Conservation (phyloP, 257 asterid genomes). For the Lithospermum erythrorhizon region DNA sequence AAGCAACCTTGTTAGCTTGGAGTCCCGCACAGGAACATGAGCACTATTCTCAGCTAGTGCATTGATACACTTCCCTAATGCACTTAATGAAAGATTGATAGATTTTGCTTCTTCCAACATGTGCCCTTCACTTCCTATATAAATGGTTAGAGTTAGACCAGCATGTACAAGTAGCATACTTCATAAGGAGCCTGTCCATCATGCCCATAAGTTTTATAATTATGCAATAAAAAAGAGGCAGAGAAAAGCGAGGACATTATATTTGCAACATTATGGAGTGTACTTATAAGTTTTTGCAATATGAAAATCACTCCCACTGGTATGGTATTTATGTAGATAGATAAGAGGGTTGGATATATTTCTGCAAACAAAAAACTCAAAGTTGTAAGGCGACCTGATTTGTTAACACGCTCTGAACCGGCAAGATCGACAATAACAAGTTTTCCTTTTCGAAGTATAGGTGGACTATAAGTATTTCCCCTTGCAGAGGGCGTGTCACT, state of each 20-base stretch:
- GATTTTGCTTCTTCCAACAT: conserved; percentile 97
- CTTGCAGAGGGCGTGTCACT: conserved; percentile 41
- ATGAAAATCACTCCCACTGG: background rate
- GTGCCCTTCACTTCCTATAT: conserved; percentile 97
- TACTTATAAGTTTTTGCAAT: background rate
- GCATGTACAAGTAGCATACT: too few relatives aligned
- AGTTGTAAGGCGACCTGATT: conserved; percentile 57
- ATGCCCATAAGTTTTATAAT: too few relatives aligned
- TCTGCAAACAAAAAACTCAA: background rate
- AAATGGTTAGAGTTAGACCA: too few relatives aligned
- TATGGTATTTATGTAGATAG: background rate
- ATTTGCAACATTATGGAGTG: too few relatives aligned
- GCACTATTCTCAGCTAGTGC: conserved; percentile 98
- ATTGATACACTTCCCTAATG: conserved; percentile 96
- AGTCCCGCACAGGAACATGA: conserved; percentile 97
- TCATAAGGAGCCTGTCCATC: too few relatives aligned
- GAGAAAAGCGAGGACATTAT: too few relatives aligned
- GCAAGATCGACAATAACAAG: conserved; percentile 97
- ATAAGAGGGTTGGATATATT: background rate
- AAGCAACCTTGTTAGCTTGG: conserved; percentile 91
- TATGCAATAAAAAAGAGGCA: too few relatives aligned
- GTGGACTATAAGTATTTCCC: conserved; percentile 59
- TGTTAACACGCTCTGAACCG: conserved; percentile 95
- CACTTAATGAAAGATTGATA: conserved; percentile 92
- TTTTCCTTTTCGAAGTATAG: conserved; percentile 79